These are phyloP conservation scores for Cunninghamia lanceolata DNA, from an alignment of 75 land plant species.

Conservation along the genomic window DNA sequence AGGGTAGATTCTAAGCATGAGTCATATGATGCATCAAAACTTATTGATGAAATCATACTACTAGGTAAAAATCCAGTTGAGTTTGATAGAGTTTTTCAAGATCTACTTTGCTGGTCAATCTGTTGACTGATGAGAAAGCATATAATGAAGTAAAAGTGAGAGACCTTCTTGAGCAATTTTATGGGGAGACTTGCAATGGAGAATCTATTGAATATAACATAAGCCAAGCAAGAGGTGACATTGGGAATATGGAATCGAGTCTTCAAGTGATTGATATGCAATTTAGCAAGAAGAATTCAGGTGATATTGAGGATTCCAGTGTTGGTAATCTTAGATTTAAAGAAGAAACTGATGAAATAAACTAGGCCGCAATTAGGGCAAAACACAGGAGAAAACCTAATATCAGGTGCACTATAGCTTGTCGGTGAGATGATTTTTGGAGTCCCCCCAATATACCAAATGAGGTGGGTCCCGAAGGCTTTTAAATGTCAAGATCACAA, in stretches of 20 bases:
- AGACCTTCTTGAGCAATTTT: background rate
- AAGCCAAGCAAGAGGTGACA: background rate
- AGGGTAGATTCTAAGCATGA: background rate
- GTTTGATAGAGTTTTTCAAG: background rate
- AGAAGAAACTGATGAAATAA: background rate
- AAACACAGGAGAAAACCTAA: no score
- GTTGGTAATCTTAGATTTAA: background rate
- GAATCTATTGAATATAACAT: background rate
- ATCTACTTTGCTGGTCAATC: background rate
- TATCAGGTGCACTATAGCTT: no score
- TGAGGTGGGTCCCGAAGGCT: no score
- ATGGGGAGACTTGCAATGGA: background rate
- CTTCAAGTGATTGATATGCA: background rate
- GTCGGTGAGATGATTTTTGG: no score
- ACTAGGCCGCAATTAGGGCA: no score
- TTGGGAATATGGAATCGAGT: background rate
- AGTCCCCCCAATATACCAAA: no score
- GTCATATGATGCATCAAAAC: background rate
- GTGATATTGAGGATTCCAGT: background rate
- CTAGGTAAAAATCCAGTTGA: background rate
- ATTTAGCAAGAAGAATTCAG: background rate
- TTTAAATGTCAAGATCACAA: no score
- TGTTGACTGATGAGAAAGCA: background rate
- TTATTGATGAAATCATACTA: background rate
- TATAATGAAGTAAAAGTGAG: background rate